Evolutionary conservation across 164 flowering plant genomes (phyloP).

Genomic region (Magnolia officinalis): DNA sequence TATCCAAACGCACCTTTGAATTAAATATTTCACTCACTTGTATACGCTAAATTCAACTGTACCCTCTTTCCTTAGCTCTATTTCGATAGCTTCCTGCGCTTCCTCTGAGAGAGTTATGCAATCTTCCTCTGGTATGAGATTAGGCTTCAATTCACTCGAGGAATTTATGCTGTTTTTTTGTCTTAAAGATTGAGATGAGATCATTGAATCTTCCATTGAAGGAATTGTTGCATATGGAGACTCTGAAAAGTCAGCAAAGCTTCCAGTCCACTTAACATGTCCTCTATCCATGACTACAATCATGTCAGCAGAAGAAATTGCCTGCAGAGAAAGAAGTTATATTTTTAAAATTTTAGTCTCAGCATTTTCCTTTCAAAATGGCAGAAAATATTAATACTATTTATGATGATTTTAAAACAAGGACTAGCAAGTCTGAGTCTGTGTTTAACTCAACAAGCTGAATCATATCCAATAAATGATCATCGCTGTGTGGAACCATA

Average conservation of each 20-base stretch:
- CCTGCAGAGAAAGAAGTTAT: constrained; percentile 37
- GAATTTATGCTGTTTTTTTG: constrained; percentile 18
- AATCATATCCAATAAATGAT: too few relatives aligned
- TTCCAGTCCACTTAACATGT: constrained; percentile 67
- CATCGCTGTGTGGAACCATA: too few relatives aligned
- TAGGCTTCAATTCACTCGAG: constrained; percentile 11
- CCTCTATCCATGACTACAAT: constrained; percentile 85
- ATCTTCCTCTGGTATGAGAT: constrained; percentile 22
- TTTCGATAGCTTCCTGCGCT: constrained; percentile 42
- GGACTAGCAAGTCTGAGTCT: too few relatives aligned
- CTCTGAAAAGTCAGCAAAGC: constrained; percentile 41
- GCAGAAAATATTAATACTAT: too few relatives aligned
- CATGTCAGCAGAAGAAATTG: constrained; percentile 72
- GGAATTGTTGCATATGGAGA: constrained; percentile 42
- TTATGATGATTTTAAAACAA: neutral
- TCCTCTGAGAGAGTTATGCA: constrained; percentile 23
- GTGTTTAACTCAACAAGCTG: too few relatives aligned
- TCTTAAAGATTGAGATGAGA: constrained; percentile 20
- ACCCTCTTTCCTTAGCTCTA: constrained; percentile 75
- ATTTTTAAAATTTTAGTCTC: neutral
- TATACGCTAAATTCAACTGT: constrained; percentile 66
- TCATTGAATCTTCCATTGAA: constrained; percentile 30
- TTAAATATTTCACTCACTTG: constrained; percentile 46
- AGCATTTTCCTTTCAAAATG: neutral
- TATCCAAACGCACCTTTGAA: neutral